Base-by-base conservation (phyloP, 345 rosid species). In the Eucalyptus paniculata region DNA sequence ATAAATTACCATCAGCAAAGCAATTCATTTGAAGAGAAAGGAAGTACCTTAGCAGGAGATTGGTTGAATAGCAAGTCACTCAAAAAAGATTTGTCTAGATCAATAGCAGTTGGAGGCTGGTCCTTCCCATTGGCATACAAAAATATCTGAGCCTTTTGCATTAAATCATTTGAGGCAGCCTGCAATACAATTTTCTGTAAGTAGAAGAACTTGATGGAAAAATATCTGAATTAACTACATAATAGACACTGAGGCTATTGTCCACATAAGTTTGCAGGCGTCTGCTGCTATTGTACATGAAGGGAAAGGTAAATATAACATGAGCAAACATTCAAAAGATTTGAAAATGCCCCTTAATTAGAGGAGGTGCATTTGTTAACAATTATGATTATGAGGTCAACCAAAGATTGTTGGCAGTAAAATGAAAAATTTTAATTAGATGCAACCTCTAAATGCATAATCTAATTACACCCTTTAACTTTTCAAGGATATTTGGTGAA, bases 31-130 rank as follows among this genome's bases (percentile, higher is more conserved):
- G 28, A 77, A 15, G 9, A 77, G 85, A 77, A 77, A 77, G 85
- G 30, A 77, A 77, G 69, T 92, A 97, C 99, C 96, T 98, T 98
- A 50, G 96, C 91, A 77, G 98, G 97, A 90, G 97, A 94, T 92
- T 96, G 98, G 90, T 98, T 97, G 92, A 98, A 97, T 82, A 98
- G 92, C 89, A 97, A 92, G 24, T 96, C 98, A 89, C 90, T 94
- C 50, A 95, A 91, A 87, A 97, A 91, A 86, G 98, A 94, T 88
- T 95, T 98, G 90, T 97, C 96, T 24, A 98, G 92, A 87, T 98
- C 98, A 88, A 96, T 96, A 21, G 99, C 98, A 7, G 99, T 97
- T 89, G 99, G 99, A 91, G 98, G 95, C 42, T 92, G 91, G 89
- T 91, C 92, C 87, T 93, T 97, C 89, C 99, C 99, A 89, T 97